phyloP scores from a whole-genome alignment of 768 basidiomycete genomes.

The Russula lepida region DNA sequence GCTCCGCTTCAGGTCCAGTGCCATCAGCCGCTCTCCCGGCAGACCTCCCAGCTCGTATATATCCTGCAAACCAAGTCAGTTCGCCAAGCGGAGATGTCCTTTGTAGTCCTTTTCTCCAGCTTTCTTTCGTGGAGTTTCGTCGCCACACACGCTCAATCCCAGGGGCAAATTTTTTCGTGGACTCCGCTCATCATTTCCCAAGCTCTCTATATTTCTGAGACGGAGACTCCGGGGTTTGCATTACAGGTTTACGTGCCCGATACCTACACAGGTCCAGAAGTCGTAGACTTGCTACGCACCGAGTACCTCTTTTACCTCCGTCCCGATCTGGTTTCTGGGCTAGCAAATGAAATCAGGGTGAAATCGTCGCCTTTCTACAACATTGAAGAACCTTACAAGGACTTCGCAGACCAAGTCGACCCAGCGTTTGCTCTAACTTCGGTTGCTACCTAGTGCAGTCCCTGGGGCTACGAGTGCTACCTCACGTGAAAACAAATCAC shows the following conservation, averaged over 20 bases:
- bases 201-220: constrained; percentile 36
- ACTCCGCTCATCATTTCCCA: constrained; percentile 44
- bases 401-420: constrained; percentile 63
- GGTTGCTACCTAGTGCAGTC: constrained; percentile 32
- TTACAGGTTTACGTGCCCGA: constrained; percentile 63
- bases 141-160: constrained; percentile 43
- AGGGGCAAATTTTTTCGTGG: constrained; percentile 71
- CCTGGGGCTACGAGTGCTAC: constrained; percentile 15
- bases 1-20: constrained; percentile 24
- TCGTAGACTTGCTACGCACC: constrained; percentile 50
- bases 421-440: constrained; percentile 51
- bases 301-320: constrained; percentile 70
- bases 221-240: constrained; percentile 42
- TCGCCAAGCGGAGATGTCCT: constrained; percentile 34
- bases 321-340: constrained; percentile 39
- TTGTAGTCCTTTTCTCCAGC: constrained; percentile 53
- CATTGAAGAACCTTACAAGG: constrained; percentile 35
- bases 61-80: constrained; percentile 30
- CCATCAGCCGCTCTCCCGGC: constrained; percentile 40
- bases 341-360: constrained; percentile 58
- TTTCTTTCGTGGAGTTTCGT: constrained; percentile 65
- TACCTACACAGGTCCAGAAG: constrained; percentile 40
- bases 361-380: constrained; percentile 59
- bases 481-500: constrained; percentile 34
- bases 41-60: constrained; percentile 54